Evolutionary conservation across 305 asterid genomes (phyloP).

Genomic region (Plantago rigida): DNA sequence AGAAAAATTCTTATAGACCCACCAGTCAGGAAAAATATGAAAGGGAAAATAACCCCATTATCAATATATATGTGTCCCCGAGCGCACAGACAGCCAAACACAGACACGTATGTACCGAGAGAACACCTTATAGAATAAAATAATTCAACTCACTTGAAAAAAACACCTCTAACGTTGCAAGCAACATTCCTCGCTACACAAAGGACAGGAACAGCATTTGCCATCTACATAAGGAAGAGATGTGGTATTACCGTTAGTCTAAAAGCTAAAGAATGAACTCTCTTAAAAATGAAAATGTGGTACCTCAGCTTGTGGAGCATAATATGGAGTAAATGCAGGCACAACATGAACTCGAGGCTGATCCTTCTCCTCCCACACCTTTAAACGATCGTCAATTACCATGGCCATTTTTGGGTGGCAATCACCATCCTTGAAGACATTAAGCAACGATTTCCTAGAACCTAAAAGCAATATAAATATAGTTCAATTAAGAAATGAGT

Average conservation of each 20-base stretch:
- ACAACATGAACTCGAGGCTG: conserved; percentile 96
- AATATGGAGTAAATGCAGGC: conserved; percentile 92
- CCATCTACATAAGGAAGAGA: conserved; percentile 42
- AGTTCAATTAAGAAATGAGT: conserved; percentile 15
- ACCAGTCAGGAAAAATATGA: conserved; percentile 6
- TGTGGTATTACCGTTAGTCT: conserved; percentile 17
- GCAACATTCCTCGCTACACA: conserved; percentile 99
- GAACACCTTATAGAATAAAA: conserved; percentile 19
- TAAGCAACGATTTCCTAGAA: conserved; percentile 75
- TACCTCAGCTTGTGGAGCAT: conserved; percentile 99
- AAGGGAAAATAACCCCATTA: too few relatives aligned
- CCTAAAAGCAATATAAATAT: conserved; percentile 34
- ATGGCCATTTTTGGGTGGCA: conserved; percentile 96
- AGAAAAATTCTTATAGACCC: conserved; percentile 11
- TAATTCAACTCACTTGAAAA: conserved; percentile 64
- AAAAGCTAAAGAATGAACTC: not conserved
- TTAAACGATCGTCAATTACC: conserved; percentile 93
- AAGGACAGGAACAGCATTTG: conserved; percentile 79
- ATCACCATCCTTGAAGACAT: conserved; percentile 73
- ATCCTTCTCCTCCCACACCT: conserved; percentile 97
- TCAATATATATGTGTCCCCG: not conserved
- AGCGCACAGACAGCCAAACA: not conserved
- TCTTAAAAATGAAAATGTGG: conserved; percentile 12
- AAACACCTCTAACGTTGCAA: conserved; percentile 90
- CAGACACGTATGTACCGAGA: not conserved